Base-by-base conservation (phyloP, 2,329 filamentous ascomycete genomes). In the Fusarium drepaniforme region DNA sequence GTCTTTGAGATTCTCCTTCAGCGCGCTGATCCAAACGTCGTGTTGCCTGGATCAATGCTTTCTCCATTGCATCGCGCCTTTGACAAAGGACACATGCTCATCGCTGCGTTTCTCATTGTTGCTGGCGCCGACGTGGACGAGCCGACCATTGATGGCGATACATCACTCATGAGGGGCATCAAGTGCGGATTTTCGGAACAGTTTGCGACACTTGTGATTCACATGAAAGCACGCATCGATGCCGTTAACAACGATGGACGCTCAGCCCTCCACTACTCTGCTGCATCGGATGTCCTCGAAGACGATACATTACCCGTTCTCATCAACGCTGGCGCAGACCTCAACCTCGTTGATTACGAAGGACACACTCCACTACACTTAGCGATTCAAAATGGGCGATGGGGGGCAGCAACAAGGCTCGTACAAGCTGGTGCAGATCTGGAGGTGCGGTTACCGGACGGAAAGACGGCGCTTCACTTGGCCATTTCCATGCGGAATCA, bases 111-210 rank as follows among this genome's bases (percentile, higher is more conserved):
- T 49, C 77, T 79, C 23, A 78, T 78, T 18, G 78, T 79, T 6
- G 76, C 78, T 21, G 78, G 78, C 8, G 78, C 78, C 8, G 75
- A 79, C 46, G 76, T 79, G 25, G 77, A 79, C 53, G 78, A 79
- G 56, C 78, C 78, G 15, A 79, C 78, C 5, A 76, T 66, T 16
- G 77, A 79, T 21, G 78, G 78, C 6, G 72, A 79, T 44, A 79
- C 78, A 11, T 74, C 78, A 7, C 59, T 79, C 7, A 80, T 79
- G 66, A 76, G 78, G 67, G 77, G 78, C 12, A 80, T 79, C 66
- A 79, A 76, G 42, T 79, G 78, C 44, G 68, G 77, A 3, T 79
- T 79, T 67, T 79, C 78, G 16, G 78, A 79, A 44, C 78, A 79
- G 28, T 79, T 79, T 67, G 78, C 78, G 16, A 78, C 67, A 5